These are phyloP conservation scores for Yarrowia sp. DNA, from an alignment of 805 yeast species.

Conservation along the genomic window DNA sequence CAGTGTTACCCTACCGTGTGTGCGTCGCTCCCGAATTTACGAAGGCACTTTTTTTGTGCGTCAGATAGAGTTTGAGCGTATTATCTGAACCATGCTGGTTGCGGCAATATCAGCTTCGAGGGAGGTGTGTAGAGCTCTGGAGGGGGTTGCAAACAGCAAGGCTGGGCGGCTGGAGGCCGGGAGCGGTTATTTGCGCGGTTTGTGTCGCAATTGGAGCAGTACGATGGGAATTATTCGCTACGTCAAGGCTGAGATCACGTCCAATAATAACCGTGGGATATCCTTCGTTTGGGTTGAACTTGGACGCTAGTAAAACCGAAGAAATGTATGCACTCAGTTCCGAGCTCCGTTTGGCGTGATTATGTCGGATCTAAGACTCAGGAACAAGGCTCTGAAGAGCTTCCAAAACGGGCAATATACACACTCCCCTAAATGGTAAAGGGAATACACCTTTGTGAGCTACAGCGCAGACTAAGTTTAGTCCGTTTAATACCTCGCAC, in stretches of 20 bases:
- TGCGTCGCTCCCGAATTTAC: conserved; percentile 13
- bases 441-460: conserved; percentile 1
- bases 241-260: no score
- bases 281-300: no score
- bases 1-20: conserved; percentile 14
- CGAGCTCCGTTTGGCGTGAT: conserved; percentile 25
- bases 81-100: conserved; percentile 20
- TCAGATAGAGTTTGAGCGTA: conserved; percentile 23
- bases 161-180: no score
- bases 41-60: not conserved
- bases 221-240: no score
- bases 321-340: conserved; percentile 14
- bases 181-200: no score
- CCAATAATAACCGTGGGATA: no score
- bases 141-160: not conserved
- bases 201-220: no score
- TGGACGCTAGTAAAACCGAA: not conserved
- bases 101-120: conserved; percentile 22
- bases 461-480: conserved; percentile 3
- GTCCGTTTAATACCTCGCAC: conserved; percentile 25
- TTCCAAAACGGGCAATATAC: conserved; percentile 23
- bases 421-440: conserved; percentile 15
- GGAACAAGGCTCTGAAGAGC: conserved; percentile 22
- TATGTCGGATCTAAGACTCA: conserved; percentile 26
- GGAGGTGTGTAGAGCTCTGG: conserved; percentile 6